Evolutionary conservation across 108 stramenopile species (phyloP).

Genomic region (Skeletonema costatum): DNA sequence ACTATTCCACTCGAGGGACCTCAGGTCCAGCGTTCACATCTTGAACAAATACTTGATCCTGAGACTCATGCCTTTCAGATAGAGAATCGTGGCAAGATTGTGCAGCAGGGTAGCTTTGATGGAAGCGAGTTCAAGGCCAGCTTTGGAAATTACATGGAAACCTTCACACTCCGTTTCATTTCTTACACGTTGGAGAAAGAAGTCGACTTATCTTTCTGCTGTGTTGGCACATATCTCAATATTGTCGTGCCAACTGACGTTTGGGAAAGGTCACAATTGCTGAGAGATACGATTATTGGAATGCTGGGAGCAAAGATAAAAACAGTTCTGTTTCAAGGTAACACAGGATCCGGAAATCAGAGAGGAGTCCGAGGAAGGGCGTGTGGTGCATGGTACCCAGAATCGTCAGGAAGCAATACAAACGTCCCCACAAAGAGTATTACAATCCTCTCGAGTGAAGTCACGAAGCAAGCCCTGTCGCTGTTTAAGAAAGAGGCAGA

Average conservation of each 20-base stretch:
- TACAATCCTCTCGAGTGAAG: conserved; percentile 11
- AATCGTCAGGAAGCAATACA: neutral
- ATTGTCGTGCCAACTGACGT: conserved; percentile 22
- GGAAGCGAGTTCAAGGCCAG: conserved; percentile 10
- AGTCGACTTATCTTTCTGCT: conserved; percentile 44
- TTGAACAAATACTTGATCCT: conserved; percentile 59
- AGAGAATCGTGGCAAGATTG: conserved; percentile 20
- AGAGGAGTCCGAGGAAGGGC: conserved; percentile 42
- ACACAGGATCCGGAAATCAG: conserved; percentile 23
- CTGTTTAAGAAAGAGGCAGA: conserved; percentile 20
- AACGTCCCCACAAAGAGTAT: neutral
- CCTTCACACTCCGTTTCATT: conserved; percentile 55
- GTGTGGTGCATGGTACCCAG: conserved; percentile 42
- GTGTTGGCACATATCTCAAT: neutral
- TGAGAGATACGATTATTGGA: conserved; percentile 16
- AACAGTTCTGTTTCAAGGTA: conserved; percentile 4
- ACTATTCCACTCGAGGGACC: conserved; percentile 38
- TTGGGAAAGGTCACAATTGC: conserved; percentile 17
- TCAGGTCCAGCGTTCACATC: conserved; percentile 38
- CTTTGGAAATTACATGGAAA: conserved; percentile 8
- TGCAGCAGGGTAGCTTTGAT: conserved; percentile 52
- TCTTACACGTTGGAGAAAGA: conserved; percentile 64
- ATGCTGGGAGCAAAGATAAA: conserved; percentile 5
- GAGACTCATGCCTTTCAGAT: conserved; percentile 62
- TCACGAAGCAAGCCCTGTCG: conserved; percentile 5